Conservation (phyloP, 2,329 filamentous ascomycete genomes). For the Aspergillus niger region DNA sequence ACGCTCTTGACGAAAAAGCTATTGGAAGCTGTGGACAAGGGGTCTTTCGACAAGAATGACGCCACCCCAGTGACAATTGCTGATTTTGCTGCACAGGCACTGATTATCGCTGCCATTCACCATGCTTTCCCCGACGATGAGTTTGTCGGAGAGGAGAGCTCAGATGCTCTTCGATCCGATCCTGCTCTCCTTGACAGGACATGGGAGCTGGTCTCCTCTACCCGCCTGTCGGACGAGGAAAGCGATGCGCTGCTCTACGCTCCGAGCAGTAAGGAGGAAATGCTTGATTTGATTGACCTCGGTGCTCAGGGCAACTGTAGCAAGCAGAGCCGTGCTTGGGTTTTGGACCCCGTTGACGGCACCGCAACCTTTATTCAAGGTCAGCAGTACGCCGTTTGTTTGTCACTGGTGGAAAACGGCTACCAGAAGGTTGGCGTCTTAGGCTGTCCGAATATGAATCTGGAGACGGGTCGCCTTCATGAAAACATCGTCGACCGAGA, state of each 20-base stretch:
- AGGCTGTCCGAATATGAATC: conserved; percentile 63
- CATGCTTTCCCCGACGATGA: conserved; percentile 56
- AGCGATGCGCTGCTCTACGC: conserved; percentile 39
- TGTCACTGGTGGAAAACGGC: conserved; percentile 61
- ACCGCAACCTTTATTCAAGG: conserved; percentile 63
- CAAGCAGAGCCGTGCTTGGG: conserved; percentile 55
- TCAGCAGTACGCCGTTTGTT: conserved; percentile 64
- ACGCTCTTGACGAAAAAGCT: conserved; percentile 60
- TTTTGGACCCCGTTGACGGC: conserved; percentile 66
- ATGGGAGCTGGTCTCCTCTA: conserved; percentile 55
- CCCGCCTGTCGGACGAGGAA: conserved; percentile 35
- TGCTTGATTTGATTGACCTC: conserved; percentile 64
- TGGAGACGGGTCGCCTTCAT: conserved; percentile 36
- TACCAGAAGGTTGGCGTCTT: conserved; percentile 60
- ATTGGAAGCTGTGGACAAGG: conserved; percentile 52
- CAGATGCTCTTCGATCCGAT: conserved; percentile 55
- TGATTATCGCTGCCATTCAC: conserved; percentile 61
- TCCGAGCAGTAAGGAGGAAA: conserved; percentile 54
- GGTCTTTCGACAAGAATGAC: conserved; percentile 59
- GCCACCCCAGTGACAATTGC: conserved; percentile 63
- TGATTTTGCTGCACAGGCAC: conserved; percentile 65
- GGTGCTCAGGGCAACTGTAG: conserved; percentile 50
- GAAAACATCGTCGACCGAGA: conserved; percentile 47
- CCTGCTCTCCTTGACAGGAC: conserved; percentile 54
- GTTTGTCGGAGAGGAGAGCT: conserved; percentile 65